Evolutionary conservation across 441 rosid genomes (phyloP), one percentile per base, ranked within the genome.

Genomic region (Hypseocharis bilobata): DNA sequence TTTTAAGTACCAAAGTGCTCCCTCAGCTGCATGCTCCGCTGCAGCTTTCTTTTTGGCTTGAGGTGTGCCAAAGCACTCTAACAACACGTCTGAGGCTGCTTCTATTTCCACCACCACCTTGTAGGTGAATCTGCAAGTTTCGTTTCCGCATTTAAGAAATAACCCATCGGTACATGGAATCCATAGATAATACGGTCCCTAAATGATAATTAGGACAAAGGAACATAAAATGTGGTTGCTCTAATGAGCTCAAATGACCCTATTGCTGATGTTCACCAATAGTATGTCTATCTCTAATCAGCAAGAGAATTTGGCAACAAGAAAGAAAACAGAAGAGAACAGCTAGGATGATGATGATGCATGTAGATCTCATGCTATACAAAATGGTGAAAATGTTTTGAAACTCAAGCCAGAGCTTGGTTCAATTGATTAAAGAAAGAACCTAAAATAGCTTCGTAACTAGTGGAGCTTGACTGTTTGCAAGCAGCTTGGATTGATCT

Each of bases 21-120:
- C 97, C 80, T 87, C 79, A 3, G 97, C 99, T 14, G 99, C 97
- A 38, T 81, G 68, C 78, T 93, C 99, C 2, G 97, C 88, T 0
- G 97, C 93, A 54, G 81, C 84, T 80, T 83, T 93, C 88, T 93
- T 93, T 27, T 77, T 86, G 3, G 68, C 51, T 64, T 47, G 76
- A 67, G 87, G 74, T 3, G 70, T 75, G 20, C 97, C 89, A 29
- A 70, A 73, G 76, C 96, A 87, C 71, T 87, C 92, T 74, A 93
- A 47, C n/a, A 72, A 56, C 73, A 65, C 65, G 58, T 76, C 70
- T 0, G 85, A 68, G 13, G 74, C 77, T 57, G 80, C 88, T 70
- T 88, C 93, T 62, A 87, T 80, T 72, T 72, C 82, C 66, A 90
- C 64, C 3, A 66, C 75, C 36, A 83, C 93, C 83, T 77, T 91